phyloP scores from a whole-genome alignment of 2,329 filamentous ascomycete genomes.

The Davidsoniella eucalypti region DNA sequence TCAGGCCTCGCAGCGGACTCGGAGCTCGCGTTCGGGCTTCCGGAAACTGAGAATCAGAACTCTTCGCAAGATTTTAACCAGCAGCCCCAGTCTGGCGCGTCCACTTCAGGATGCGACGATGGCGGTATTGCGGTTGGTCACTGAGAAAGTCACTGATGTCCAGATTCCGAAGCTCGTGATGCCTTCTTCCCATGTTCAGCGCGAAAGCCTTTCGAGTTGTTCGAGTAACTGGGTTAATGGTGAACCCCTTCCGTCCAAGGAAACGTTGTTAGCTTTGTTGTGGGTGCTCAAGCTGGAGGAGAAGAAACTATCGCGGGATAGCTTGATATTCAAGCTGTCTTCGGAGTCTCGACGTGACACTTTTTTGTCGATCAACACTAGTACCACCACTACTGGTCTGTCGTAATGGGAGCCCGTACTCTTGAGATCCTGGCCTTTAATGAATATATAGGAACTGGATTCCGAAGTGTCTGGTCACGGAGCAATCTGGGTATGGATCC shows the following conservation, averaged over 20 bases:
- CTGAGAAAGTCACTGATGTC: constrained; percentile 34
- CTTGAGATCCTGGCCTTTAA: background rate
- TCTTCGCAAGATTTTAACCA: constrained; percentile 51
- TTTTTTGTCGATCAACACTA: constrained; percentile 5
- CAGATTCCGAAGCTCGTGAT: constrained; percentile 24
- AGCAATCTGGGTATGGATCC: background rate
- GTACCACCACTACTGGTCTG: constrained; percentile 6
- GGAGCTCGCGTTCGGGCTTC: constrained; percentile 34
- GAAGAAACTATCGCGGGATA: constrained; percentile 17
- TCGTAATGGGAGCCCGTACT: constrained; percentile 2
- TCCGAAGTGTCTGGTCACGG: background rate
- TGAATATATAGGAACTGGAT: constrained; percentile 2
- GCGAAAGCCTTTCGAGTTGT: constrained; percentile 22
- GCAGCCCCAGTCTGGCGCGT: constrained; percentile 61
- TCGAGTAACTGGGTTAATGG: constrained; percentile 19
- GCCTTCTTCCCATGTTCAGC: constrained; percentile 22
- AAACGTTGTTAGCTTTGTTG: constrained; percentile 30
- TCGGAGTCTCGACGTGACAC: constrained; percentile 1
- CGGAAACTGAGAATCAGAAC: constrained; percentile 43
- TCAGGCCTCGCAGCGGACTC: constrained; percentile 35
- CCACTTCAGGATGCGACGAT: constrained; percentile 58
- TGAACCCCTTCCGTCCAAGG: constrained; percentile 26
- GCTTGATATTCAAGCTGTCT: background rate
- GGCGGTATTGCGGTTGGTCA: constrained; percentile 55
- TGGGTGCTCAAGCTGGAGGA: constrained; percentile 30